Base-by-base conservation (phyloP, 176 grass and related monocot species). In the Cymbopogon citratus region DNA sequence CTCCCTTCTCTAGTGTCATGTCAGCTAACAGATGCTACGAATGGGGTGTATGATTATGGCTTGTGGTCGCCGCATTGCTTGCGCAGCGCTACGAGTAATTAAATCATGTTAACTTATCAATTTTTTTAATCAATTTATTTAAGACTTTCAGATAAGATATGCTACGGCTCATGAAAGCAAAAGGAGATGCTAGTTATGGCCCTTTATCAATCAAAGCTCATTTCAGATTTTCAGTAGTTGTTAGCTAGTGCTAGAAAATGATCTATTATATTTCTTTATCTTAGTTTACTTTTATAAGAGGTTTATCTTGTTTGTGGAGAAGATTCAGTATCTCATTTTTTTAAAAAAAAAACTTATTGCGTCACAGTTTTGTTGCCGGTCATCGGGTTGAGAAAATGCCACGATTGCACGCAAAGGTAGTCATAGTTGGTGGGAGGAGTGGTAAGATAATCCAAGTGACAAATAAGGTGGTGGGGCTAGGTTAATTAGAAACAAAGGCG, bases 1-100 rank as follows among this genome's bases (percentile, higher is more conserved):
- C 31, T 23, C 33, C 28, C 16, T 38, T 63, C 16, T 73, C 69
- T 18, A 29, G 41, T 21, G 12, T 29, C 24, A n/a, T 21, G 12
- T 29, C 24, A n/a, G 33, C 23, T 65, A 12, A 86, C 16, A 73
- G 45, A 18, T 74, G 67, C 21, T 66, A 40, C 16, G 33, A 72
- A 52, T 72, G 41, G 41, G 57, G 57, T 34, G 56, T 24, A 87
- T 83, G 86, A 87, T 83, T 83, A 31, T 51, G 31, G 52, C 54
- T 63, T 87, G 73, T 40, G 80, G 72, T 63, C 23, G 54, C 73
- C 54, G 63, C 71, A 46, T 87, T 48, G 27, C 34, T 59, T 81
- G 21, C 18, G 48, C 66, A 27, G 63, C 2, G 61, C 29, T 21
- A 14, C 10, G 18, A 4, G 6, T 31, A 33, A 33, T 3, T 33